phyloP scores from a whole-genome alignment of 1,139 yeast genomes.

The Yamadazyma conglobata region DNA sequence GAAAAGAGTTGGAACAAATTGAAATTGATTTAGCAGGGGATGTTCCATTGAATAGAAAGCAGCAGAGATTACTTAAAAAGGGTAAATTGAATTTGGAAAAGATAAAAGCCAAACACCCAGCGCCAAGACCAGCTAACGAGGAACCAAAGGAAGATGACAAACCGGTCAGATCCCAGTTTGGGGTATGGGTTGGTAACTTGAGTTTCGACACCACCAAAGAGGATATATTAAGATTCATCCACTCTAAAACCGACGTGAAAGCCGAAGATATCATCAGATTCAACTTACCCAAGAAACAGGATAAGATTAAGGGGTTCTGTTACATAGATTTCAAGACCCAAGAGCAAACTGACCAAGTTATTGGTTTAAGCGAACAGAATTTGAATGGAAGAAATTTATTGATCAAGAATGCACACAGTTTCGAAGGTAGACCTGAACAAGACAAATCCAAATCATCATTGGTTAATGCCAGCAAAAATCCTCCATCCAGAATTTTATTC shows the following conservation, averaged over 20 bases:
- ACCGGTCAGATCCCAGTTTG: constrained; percentile 49
- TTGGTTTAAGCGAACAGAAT: constrained; percentile 64
- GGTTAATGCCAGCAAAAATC: constrained; percentile 54
- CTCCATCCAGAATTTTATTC: constrained; percentile 84
- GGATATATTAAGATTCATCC: constrained; percentile 64
- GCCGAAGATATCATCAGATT: constrained; percentile 56
- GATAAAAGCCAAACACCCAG: constrained; percentile 48
- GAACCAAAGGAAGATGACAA: constrained; percentile 22
- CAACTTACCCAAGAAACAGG: constrained; percentile 62
- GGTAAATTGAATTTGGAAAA: constrained; percentile 66
- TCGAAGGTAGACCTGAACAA: constrained; percentile 91
- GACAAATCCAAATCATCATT: constrained; percentile 44
- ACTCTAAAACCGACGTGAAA: constrained; percentile 52
- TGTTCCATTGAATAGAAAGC: constrained; percentile 87
- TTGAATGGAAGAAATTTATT: constrained; percentile 83
- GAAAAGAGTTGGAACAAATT: constrained; percentile 48
- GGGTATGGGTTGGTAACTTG: constrained; percentile 94
- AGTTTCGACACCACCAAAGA: constrained; percentile 81
- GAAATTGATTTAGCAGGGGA: constrained; percentile 77
- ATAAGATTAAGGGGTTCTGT: constrained; percentile 81
- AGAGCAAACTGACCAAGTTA: constrained; percentile 60
- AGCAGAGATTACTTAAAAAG: constrained; percentile 79
- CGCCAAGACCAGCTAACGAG: constrained; percentile 35
- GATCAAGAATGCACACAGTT: constrained; percentile 77
- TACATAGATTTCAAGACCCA: constrained; percentile 76